Evolutionary conservation across 306 rosid species (phyloP), one percentile per base, ranked within the genome.

Genomic region (Rosa chinensis): DNA sequence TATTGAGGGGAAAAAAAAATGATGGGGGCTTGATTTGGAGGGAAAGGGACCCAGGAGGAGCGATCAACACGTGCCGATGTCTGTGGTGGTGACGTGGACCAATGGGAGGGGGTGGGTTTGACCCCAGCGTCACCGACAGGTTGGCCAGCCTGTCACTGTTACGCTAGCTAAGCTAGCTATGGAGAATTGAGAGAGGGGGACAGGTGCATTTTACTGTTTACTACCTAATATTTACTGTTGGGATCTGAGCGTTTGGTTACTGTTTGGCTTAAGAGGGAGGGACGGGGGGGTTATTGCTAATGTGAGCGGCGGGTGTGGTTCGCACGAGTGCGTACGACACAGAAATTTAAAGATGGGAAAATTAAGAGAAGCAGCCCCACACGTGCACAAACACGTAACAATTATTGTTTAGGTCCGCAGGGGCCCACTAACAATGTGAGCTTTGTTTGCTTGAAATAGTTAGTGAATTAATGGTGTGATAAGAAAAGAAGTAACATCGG

Each of bases 331-430:
- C 53, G 52, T 53, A 69, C 53, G 73, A 43, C 58, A 6, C 10
- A 6, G 13, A 71, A 71, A 52, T 43, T 76, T 8, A 70, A 23
- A 8, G 28, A 55, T 50, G 35, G 20, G 5, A n/a, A 48, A 59
- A 72, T 5, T 3, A 62, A 42, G 67, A 77, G 72, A 84, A 80
- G 80, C 92, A 91, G 13, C 73, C 39, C 78, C 95, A 91, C 98
- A 91, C 97, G 97, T 93, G 98, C 97, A 87, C 87, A 76, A 81
- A 79, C 94, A 87, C 82, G 87, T 85, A 80, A 84, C 85, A 85
- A 87, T 87, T 84, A 87, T 85, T 85, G 85, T 68, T 47, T 42
- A 78, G 70, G 53, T 64, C 62, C 8, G 66, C 7, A 77, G 91
- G 87, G 52, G 89, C 91, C 56, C 37, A 32, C 37, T 32, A 2